phyloP scores from a whole-genome alignment of 1,284 basidiomycete genomes.

The Cutaneotrichosporon cutaneum region DNA sequence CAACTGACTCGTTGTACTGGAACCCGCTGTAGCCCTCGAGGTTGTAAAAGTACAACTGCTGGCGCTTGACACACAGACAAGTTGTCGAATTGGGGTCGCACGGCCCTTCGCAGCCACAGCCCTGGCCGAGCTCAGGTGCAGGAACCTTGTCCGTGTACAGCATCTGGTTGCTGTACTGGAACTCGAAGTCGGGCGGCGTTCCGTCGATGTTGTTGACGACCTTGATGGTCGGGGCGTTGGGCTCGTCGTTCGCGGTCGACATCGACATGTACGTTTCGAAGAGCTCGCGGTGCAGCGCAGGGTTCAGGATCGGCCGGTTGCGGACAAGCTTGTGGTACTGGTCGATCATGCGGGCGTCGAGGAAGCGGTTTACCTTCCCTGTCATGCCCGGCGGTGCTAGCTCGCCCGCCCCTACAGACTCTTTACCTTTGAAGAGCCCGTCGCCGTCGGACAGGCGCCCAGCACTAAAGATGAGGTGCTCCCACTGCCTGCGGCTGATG shows the following conservation, averaged over 20 bases:
- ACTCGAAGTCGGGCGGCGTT: slow-evolving; percentile 55
- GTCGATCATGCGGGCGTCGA: background rate
- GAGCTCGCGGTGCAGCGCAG: slow-evolving; percentile 50
- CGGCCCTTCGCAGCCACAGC: slow-evolving; percentile 70
- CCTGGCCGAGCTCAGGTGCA: slow-evolving; percentile 63
- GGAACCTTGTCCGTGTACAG: slow-evolving; percentile 68
- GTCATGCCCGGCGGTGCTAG: background rate
- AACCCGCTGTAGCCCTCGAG: slow-evolving; percentile 58
- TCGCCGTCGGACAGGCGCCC: background rate
- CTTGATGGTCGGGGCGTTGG: slow-evolving; percentile 63
- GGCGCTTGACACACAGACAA: slow-evolving; percentile 67
- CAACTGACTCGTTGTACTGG: slow-evolving; percentile 59
- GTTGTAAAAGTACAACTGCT: slow-evolving; percentile 55
- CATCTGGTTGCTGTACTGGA: slow-evolving; percentile 55
- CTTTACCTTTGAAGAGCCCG: slow-evolving; percentile 7
- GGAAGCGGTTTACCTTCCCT: background rate
- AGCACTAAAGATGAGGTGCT: background rate
- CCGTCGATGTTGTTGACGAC: slow-evolving; percentile 67
- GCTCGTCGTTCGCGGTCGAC: slow-evolving; percentile 63
- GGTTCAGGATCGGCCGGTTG: slow-evolving; percentile 21
- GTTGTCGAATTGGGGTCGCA: slow-evolving; percentile 68
- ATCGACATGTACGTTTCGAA: slow-evolving; percentile 62
- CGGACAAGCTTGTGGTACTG: background rate
- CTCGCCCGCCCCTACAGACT: background rate
- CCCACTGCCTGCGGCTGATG: background rate